phyloP scores from a whole-genome alignment of 208 protist genomes.

The Wallacemonas sp. region DNA sequence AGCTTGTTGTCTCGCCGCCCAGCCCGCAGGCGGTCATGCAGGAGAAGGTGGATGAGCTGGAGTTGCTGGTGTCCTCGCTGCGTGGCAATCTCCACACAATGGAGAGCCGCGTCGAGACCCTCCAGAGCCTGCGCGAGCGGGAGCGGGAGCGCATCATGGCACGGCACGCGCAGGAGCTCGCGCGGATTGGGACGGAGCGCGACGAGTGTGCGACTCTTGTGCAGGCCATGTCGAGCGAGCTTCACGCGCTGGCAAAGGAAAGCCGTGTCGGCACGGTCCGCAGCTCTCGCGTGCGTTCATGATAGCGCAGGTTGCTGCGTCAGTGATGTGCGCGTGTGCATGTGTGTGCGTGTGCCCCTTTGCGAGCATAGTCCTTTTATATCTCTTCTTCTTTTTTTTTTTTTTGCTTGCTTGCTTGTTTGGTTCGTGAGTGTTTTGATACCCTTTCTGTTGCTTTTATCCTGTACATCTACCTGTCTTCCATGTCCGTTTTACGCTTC shows the following conservation, averaged over 20 bases:
- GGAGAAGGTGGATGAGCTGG: slow-evolving; percentile 37
- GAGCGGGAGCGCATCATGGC: slow-evolving; percentile 55
- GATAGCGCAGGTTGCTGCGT: no score
- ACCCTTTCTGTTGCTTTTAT: not conserved
- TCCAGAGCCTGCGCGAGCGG: slow-evolving; percentile 39
- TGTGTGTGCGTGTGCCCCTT: no score
- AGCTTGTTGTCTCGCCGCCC: slow-evolving; percentile 12
- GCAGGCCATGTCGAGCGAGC: slow-evolving; percentile 52
- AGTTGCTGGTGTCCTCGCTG: slow-evolving; percentile 34
- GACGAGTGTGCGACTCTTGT: slow-evolving; percentile 62
- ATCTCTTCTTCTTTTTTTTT: not conserved
- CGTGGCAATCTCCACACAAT: slow-evolving; percentile 46
- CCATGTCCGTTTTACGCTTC: not conserved
- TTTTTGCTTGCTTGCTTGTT: slow-evolving; percentile 2
- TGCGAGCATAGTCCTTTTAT: no score
- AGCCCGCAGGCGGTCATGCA: slow-evolving; percentile 10
- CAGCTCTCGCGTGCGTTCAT: not conserved
- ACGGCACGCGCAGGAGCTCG: slow-evolving; percentile 43
- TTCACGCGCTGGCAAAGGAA: slow-evolving; percentile 36
- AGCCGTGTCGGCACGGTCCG: not conserved
- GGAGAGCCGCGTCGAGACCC: slow-evolving; percentile 47
- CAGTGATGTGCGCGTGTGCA: no score
- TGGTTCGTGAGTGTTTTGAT: not conserved
- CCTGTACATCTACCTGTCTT: not conserved
- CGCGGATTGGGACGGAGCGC: slow-evolving; percentile 39